Conservation (phyloP, 2,329 filamentous ascomycete species). For the Cylindrodendrum hubeiense region DNA sequence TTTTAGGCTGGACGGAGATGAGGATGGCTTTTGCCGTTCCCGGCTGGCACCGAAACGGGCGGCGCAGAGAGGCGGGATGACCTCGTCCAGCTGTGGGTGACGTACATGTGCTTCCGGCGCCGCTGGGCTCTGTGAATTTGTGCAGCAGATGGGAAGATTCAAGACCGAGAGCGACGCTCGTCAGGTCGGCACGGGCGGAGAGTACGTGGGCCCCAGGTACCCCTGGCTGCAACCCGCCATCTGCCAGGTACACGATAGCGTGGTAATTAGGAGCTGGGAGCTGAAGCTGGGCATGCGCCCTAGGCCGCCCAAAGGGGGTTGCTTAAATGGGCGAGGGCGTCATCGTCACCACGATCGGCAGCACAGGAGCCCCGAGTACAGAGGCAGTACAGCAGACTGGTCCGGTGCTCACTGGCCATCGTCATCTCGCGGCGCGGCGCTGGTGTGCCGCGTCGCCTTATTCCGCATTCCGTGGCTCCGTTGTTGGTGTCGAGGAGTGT, state of each 20-base stretch:
- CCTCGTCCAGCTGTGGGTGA: too few species aligned
- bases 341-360: background rate
- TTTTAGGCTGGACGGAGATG: background rate
- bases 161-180: background rate
- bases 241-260: background rate
- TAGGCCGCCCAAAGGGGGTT: background rate
- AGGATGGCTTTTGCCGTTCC: background rate
- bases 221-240: background rate
- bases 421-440: background rate
- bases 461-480: background rate
- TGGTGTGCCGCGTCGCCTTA: background rate
- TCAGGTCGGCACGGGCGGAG: background rate
- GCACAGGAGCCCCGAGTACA: background rate
- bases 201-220: conserved; percentile 8
- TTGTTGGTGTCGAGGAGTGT: conserved; percentile 27
- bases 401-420: background rate
- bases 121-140: background rate
- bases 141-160: background rate
- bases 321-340: background rate
- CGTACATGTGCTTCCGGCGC: too few species aligned
- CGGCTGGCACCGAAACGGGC: background rate
- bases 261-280: background rate
- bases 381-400: background rate
- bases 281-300: background rate
- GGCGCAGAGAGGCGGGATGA: background rate